Base-by-base conservation (phyloP, 2,329 filamentous ascomycete genomes). In the Ampelomyces quisqualis region DNA sequence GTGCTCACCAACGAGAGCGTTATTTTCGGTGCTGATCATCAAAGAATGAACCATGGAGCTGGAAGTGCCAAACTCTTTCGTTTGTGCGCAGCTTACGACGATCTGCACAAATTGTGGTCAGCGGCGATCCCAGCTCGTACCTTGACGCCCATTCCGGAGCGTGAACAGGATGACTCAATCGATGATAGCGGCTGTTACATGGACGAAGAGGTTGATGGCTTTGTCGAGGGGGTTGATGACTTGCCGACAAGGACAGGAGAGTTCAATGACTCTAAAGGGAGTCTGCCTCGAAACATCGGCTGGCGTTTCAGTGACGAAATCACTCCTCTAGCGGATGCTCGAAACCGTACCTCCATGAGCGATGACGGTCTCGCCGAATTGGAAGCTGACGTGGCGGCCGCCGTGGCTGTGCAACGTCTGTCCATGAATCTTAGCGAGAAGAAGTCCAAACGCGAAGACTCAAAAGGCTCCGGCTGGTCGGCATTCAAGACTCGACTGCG, bases 1-100 rank as follows among this genome's bases (percentile, higher is more conserved):
- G 33, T 42, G 34, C 27, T 49, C 5, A 21, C 31, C 3, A 47
- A 54, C 10, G 43, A 54, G 9, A 43, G 45, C 4, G 26, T 54
- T 1, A 9, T 18, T 0, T 49, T 54, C 5, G 45, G 34, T 4
- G 10, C 18, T 1, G 33, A 30, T 3, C 40, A 49, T 26, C 38
- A 34, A n/a, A 40, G 48, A 2, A 17, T 43, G 1, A 30, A 38
- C 0, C 30, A 32, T 27, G 40, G 48, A 3, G 17, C 20, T n/a
- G 32, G 24, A 0, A 22, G 36, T 18, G 15, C n/a, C 1, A 47
- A 39, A 9, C 6, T 51, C 2, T 18, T 29, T 13, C 34, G 30
- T 1, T 19, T 51, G 5, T 47, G 44, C 19, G 26, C 27, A 17
- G 24, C 36, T 2, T 47, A 43, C 15, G 40, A 47, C 8, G 31